Conservation (phyloP, 2,329 filamentous ascomycete species). For the Xylariaceae sp. region DNA sequence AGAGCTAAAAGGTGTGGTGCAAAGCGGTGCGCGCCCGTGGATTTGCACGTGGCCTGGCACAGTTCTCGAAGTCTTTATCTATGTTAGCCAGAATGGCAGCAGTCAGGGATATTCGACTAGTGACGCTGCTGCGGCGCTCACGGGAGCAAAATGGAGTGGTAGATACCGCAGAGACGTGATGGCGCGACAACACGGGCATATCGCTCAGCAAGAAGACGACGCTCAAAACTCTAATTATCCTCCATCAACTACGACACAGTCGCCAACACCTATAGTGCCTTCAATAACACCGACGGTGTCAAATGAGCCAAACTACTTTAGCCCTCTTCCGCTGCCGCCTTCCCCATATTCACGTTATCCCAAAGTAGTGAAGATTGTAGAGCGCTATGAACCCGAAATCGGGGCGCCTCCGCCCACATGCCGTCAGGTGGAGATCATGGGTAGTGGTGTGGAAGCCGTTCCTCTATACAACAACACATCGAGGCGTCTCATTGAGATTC, state of each 20-base stretch:
- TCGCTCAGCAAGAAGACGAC: neutral
- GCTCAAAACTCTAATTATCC: neutral
- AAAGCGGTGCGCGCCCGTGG: constrained; percentile 52
- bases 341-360: constrained; percentile 41
- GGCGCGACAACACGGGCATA: neutral
- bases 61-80: constrained; percentile 54
- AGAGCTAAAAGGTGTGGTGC: constrained; percentile 39
- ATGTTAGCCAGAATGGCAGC: constrained; percentile 49
- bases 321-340: constrained; percentile 15
- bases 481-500: constrained; percentile 41
- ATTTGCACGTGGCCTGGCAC: constrained; percentile 56
- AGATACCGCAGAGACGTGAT: neutral
- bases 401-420: constrained; percentile 41
- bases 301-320: constrained; percentile 11
- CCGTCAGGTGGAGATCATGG: constrained; percentile 45
- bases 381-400: constrained; percentile 42
- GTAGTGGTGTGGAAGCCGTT: constrained; percentile 36
- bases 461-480: constrained; percentile 38
- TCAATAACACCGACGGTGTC: constrained; percentile 16
- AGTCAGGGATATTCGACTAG: neutral
- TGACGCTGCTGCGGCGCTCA: neutral
- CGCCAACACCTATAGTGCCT: constrained; percentile 9
- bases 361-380: constrained; percentile 51
- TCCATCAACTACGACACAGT: constrained; percentile 1
- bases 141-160: neutral